Percentiles rank a stretch among this genome's conserved stretches.
Conservation (phyloP, 2,329 filamentous ascomycete species). For the Epichloe gansuensis region DNA sequence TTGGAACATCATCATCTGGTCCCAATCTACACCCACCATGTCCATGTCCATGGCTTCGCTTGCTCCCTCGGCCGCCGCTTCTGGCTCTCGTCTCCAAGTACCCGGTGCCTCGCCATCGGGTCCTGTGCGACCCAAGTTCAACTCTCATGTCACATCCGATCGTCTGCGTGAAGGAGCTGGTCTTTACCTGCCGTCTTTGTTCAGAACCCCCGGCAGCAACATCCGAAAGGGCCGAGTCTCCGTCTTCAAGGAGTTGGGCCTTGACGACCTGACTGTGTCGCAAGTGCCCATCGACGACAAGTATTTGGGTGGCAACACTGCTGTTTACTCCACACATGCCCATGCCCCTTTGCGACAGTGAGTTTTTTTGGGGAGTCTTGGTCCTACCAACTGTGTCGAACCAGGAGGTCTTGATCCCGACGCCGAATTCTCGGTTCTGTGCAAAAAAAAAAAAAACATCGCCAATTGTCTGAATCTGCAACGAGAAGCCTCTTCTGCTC, state of each 20-base stretch:
- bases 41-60: neutral
- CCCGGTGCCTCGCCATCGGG: neutral
- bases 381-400: neutral
- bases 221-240: conserved; percentile 38
- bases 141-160: conserved; percentile 37
- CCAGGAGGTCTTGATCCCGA: neutral
- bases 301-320: neutral
- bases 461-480: neutral
- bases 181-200: conserved; percentile 23
- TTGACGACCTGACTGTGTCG: conserved; percentile 18
- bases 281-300: neutral
- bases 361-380: too few species aligned
- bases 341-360: neutral
- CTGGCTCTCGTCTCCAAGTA: conserved; percentile 1
- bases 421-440: neutral
- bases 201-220: conserved; percentile 28
- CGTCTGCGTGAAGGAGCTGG: conserved; percentile 36
- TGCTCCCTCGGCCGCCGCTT: neutral
- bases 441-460: neutral
- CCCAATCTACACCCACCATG: neutral
- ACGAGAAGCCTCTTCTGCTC: neutral
- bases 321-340: neutral
- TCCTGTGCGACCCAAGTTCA: conserved; percentile 33
- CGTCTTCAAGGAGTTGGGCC: conserved; percentile 38
- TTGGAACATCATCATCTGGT: neutral